Conservation (phyloP, 1,284 basidiomycete genomes). For the Peniophora sp. region DNA sequence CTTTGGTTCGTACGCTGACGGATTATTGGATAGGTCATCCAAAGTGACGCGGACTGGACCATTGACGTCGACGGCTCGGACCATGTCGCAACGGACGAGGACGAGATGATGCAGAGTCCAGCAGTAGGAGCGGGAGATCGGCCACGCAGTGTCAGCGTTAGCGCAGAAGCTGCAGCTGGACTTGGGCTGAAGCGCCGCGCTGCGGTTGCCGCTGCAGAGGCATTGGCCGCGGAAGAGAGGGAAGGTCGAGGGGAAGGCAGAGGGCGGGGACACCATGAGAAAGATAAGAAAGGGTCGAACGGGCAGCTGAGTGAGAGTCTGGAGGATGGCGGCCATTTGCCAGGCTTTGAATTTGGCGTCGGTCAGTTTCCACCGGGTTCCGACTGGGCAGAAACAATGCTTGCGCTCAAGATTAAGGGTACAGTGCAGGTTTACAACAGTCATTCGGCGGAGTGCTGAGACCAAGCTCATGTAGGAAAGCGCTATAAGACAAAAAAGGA, state of each 20-base stretch:
- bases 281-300: conserved; percentile 8
- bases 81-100: conserved; percentile 64
- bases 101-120: background rate
- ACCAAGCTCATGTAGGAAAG: conserved; percentile 46
- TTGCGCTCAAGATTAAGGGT: conserved; percentile 69
- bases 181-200: too few species aligned
- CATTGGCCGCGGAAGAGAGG: conserved; percentile 4
- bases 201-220: too few species aligned
- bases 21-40: too few species aligned
- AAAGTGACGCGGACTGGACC: too few species aligned
- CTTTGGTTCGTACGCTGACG: too few species aligned
- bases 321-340: conserved; percentile 61
- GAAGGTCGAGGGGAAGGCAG: conserved; percentile 4
- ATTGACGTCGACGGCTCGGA: conserved; percentile 73
- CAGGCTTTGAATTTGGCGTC: conserved; percentile 66
- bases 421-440: conserved; percentile 1
- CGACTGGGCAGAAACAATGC: conserved; percentile 60
- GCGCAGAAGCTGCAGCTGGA: too few species aligned
- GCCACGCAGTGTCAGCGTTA: too few species aligned
- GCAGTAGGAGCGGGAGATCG: too few species aligned
- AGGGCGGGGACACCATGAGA: conserved; percentile 6
- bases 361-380: conserved; percentile 62
- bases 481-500: conserved; percentile 74
- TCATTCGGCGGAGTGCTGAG: too few species aligned
- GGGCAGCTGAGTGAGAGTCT: conserved; percentile 41